Evolutionary conservation across 805 yeast genomes (phyloP).

Genomic region (Zygoascus ofunaensis): DNA sequence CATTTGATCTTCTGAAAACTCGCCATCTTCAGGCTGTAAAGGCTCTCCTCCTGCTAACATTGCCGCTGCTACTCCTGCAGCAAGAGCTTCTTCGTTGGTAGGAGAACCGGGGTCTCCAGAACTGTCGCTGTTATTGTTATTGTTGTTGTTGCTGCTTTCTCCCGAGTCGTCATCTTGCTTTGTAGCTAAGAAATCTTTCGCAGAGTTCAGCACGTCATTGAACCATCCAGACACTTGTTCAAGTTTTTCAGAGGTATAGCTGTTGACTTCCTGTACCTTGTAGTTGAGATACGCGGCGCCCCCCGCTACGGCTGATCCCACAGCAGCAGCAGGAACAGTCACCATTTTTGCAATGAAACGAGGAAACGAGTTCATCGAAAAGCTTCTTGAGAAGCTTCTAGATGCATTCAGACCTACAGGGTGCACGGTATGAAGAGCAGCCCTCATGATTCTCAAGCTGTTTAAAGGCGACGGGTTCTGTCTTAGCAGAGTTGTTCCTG

Average conservation of each 20-base stretch:
- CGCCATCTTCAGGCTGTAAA: conserved; percentile 39
- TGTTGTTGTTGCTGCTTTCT: conserved; percentile 26
- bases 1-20: conserved; percentile 57
- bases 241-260: conserved; percentile 58
- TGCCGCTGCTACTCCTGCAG: conserved; percentile 51
- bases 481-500: conserved; percentile 3
- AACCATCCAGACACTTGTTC: conserved; percentile 47
- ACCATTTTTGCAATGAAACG: conserved; percentile 16
- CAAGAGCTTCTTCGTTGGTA: conserved; percentile 31
- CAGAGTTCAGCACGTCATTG: conserved; percentile 32
- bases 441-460: neutral
- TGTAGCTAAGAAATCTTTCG: conserved; percentile 43
- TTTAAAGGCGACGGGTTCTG: conserved; percentile 1
- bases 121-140: conserved; percentile 14
- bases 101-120: conserved; percentile 30
- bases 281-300: conserved; percentile 90
- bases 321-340: conserved; percentile 63
- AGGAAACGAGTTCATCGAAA: conserved; percentile 13
- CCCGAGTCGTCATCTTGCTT: conserved; percentile 17
- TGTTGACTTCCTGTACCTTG: conserved; percentile 80
- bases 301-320: conserved; percentile 90
- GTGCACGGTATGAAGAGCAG: neutral
- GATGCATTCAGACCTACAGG: neutral
- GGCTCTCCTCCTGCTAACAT: conserved; percentile 38
- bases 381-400: conserved; percentile 4